These are phyloP conservation scores for Biscogniauxia sp. DNA, from an alignment of 2,329 filamentous ascomycete species.

Conservation along the genomic window DNA sequence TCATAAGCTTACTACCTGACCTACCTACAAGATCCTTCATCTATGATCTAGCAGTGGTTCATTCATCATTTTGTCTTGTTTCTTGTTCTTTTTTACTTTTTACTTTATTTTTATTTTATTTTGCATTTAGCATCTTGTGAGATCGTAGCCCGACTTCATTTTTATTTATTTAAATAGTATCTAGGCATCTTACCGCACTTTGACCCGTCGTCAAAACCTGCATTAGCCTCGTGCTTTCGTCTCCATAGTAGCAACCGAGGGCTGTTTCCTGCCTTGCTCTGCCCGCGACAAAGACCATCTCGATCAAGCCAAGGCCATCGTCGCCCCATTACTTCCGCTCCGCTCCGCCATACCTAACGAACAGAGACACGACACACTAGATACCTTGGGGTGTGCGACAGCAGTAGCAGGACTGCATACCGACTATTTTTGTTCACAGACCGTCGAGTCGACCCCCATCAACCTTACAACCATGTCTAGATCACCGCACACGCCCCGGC, in stretches of 20 bases:
- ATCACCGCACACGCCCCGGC: constrained; percentile 55
- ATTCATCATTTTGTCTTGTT: too few species aligned
- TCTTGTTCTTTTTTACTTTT: too few species aligned
- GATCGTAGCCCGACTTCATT: background rate
- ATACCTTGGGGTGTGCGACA: background rate
- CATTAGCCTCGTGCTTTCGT: background rate
- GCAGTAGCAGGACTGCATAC: background rate
- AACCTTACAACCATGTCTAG: constrained; percentile 36
- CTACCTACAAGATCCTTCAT: too few species aligned
- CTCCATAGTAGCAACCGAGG: background rate
- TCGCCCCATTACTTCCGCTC: too few species aligned
- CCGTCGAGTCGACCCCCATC: background rate
- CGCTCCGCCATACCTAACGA: too few species aligned
- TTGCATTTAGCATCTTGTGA: background rate
- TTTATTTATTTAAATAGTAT: background rate
- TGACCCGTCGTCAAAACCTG: background rate
- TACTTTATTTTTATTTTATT: too few species aligned
- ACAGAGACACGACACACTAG: background rate
- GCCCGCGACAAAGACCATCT: background rate
- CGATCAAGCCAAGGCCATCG: background rate
- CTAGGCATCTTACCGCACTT: background rate
- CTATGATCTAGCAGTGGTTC: too few species aligned
- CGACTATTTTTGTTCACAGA: background rate
- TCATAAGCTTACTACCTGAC: too few species aligned
- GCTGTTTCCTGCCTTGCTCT: background rate